Base-by-base conservation (phyloP, 2,329 filamentous ascomycete genomes). In the Bipolaris sorokiniana region DNA sequence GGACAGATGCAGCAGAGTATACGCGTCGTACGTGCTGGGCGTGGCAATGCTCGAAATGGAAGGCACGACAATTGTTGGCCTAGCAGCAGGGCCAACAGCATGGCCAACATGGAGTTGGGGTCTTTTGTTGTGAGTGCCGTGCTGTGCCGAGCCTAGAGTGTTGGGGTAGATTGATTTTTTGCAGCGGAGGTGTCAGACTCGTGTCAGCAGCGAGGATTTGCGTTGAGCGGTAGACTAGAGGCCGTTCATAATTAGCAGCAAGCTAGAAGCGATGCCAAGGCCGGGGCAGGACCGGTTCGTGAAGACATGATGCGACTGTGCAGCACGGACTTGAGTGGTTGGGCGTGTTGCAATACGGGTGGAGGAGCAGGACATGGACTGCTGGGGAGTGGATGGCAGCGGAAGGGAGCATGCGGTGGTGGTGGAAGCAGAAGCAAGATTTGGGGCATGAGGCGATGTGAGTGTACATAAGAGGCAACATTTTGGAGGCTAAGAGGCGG, bases 201-300 rank as follows among this genome's bases (percentile, higher is more conserved):
- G 26, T 34, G 44, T 47, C 44, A 34, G 44, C 33, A 26, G 34
- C 3, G 9, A 2, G 28, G 18, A 37, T 3, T 23, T n/a, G 45
- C 33, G 33, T 37, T 34, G 28, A 34, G n/a, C 33, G 33, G 37
- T n/a, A 10, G 33, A 16, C 33, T 48, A 23, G 46, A 37, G 13
- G 33, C 3, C 9, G 46, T 26, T 23, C 33, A 48, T 22, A 23
- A 37, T 48, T 48, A 48, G 45, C 45, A 48, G 45, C 45, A 48
- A n/a, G 31, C 33, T 48, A 48, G 18, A 48, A 6, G 18, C 45
- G 20, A 37, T 33, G 16, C 33, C 31, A 48, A 23, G 45, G 7
- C 31, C 45, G 45, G 31, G 45, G 33, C 45, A 36, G 31, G 31
- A 36, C 45, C 45, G 45, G 45, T 48, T 48, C 31, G 31, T 23